Evolutionary conservation across 257 asterid genomes (phyloP), one percentile per base, ranked within the genome.

Genomic region (Forsythia viridissima): DNA sequence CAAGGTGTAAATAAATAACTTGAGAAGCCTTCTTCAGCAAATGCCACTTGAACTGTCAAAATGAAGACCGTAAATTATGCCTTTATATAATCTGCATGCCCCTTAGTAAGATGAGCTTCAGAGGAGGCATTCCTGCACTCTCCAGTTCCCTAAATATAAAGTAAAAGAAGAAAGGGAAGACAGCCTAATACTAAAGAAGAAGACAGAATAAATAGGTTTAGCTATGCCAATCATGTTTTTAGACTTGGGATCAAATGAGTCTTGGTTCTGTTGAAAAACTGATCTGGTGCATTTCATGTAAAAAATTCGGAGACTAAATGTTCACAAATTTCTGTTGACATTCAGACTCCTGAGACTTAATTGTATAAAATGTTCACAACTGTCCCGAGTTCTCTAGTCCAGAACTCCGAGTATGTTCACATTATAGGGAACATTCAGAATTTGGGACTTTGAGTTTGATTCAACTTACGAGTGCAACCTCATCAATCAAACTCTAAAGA

Each of bases 1-100:
- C 88, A 40, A 92, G 81, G 85, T 95, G 99, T 71, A 95, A 84
- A 89, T 93, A 95, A 72, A 95, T 87, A 70, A 93, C 94, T 87
- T 95, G 93, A 51, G 99, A 93, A 44, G 97, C 99, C 85, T 92
- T 95, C 88, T 95, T 95, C 84, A 84, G 43, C 76, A 95, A 83
- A 70, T 66, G 83, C 99, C 99, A 95, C 84, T 86, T 91, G 88
- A 93, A 93, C 99, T 95, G 90, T 82, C 85, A 73, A 73, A 72
- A 80, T 11, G 63, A 80, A 81, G 39, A 30, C 11, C 18, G 8
- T 3, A n/a, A 39, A 39, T 65, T 55, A 68, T 18, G 8, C 3
- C 5, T 74, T 59, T 46, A 71, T 71, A 52, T 21, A n/a, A 67
- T 15, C 36, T 37, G 78, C 41, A 24, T 13, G 37, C 11, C 36